A percentile compares a stretch with the other conserved stretches of the same genome.
These are phyloP conservation scores for Phyllosticta capitalensis DNA, from an alignment of 2,329 filamentous ascomycete species.

Conservation along the genomic window DNA sequence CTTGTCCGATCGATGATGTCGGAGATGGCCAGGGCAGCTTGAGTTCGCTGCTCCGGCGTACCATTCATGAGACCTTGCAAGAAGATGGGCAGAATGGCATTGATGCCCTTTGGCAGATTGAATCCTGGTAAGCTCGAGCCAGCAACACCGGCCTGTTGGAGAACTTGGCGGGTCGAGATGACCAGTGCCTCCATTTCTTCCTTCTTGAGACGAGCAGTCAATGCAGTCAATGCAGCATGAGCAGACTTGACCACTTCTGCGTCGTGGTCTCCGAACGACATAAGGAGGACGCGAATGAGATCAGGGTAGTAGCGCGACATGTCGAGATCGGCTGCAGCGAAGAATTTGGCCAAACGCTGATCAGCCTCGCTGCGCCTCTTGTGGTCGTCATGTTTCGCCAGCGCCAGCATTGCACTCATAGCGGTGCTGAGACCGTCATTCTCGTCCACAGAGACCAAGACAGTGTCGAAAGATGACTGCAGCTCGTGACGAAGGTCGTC, in stretches of 20 bases:
- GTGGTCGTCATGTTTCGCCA: conserved; percentile 91
- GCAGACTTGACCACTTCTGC: conserved; percentile 75
- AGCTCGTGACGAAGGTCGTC: conserved; percentile 66
- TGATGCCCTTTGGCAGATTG: conserved; percentile 88
- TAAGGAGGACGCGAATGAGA: conserved; percentile 78
- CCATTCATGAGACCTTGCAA: conserved; percentile 97
- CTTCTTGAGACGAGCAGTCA: conserved; percentile 84
- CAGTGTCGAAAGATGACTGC: conserved; percentile 72
- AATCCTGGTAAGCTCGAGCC: conserved; percentile 83
- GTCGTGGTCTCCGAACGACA: conserved; percentile 86
- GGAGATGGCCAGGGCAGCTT: conserved; percentile 85
- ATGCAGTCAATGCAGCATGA: conserved; percentile 76
- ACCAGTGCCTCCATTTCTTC: conserved; percentile 97
- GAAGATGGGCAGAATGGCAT: conserved; percentile 92
- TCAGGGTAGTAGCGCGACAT: conserved; percentile 96
- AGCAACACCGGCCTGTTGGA: conserved; percentile 80
- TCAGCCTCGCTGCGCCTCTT: conserved; percentile 69
- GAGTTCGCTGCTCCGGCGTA: conserved; percentile 80
- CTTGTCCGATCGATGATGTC: conserved; percentile 92
- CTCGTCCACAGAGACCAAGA: conserved; percentile 88
- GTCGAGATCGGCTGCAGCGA: conserved; percentile 68
- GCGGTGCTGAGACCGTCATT: conserved; percentile 90
- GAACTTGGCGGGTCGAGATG: conserved; percentile 70
- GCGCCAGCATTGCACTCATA: conserved; percentile 83
- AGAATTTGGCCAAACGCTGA: conserved; percentile 76